Percentiles rank a stretch among this genome's conserved stretches.
Conservation (phyloP, 1,139 yeast species). For the Neolecta irregularis region DNA sequence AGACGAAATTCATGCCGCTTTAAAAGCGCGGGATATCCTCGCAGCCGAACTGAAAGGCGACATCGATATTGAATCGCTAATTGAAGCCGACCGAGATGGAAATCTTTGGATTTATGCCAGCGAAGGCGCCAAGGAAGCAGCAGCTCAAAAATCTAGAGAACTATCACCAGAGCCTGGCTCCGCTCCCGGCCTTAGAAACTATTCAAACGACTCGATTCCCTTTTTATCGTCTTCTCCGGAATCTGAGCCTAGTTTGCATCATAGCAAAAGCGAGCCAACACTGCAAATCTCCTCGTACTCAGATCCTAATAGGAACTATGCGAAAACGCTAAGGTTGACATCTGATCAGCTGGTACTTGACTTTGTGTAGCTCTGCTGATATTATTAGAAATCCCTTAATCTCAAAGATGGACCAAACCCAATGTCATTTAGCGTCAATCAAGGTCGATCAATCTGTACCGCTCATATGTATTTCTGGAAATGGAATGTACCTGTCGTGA, state of each 20-base stretch:
- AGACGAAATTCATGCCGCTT: constrained; percentile 35
- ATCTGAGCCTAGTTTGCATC: constrained; percentile 1
- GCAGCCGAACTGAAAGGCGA: constrained; percentile 52
- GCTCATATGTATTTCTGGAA: constrained; percentile 78
- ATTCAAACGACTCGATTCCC: no score
- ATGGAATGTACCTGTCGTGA: constrained; percentile 72
- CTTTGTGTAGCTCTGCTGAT: neutral
- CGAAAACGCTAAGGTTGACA: constrained; percentile 78
- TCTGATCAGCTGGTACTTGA: constrained; percentile 54
- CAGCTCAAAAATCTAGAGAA: constrained; percentile 12
- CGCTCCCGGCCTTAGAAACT: no score
- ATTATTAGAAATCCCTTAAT: constrained; percentile 36
- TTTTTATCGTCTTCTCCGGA: constrained; percentile 14
- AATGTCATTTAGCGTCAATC: constrained; percentile 60
- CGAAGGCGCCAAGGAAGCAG: constrained; percentile 21
- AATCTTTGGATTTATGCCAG: constrained; percentile 47
- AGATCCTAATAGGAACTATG: constrained; percentile 24
- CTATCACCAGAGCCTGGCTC: constrained; percentile 9
- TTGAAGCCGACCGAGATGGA: constrained; percentile 55
- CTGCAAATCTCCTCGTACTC: constrained; percentile 13
- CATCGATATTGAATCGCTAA: constrained; percentile 33
- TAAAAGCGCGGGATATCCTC: constrained; percentile 53
- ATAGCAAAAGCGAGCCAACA: constrained; percentile 5
- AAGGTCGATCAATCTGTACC: constrained; percentile 61
- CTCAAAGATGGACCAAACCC: constrained; percentile 69